Evolutionary conservation across 176 grass and related monocot genomes (phyloP), one percentile per base, ranked within the genome.

Genomic region (Rhynchospora tenuis): DNA sequence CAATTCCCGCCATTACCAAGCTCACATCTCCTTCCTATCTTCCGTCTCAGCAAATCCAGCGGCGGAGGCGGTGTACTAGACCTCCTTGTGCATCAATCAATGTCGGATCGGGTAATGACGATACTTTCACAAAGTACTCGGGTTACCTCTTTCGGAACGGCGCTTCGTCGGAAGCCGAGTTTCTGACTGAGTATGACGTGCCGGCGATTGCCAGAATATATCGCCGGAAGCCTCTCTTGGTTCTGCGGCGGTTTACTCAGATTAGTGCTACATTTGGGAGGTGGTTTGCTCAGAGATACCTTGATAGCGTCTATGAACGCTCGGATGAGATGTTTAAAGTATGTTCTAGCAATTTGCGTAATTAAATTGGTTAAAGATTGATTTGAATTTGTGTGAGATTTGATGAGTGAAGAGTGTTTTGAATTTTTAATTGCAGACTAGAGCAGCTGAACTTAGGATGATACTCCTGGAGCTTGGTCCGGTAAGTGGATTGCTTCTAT

Each of bases 111-210:
- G 76, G 66, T 7, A 59, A 90, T 15, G 95, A 91, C 81, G 95
- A 98, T 77, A 84, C 91, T 14, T 98, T 98, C 89, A 98, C 95
- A 67, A 94, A 89, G 70, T 90, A 94, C 86, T 95, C 90, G 1
- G 92, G 95, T 2, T 98, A 98, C 69, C 79, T 98, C 43, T 98
- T 94, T 79, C 86, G 91, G 89, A 85, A 91, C 57, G 92, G 87
- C 1, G 79, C 50, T 68, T 79, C 86, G 44, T 82, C 87, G 2
- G 92, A 93, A 69, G 88, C 79, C 7, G 90, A 93, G 86, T 88
- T 94, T 72, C 85, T 91, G 81, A 66, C 57, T 2, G 68, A 81
- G 48, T 98, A 98, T 55, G 63, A 91, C 73, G 60, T 93, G 47
- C 3, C 43, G 9, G 84, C 71, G 15, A 94, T 98, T 56, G 87